Evolutionary conservation across 2,329 filamentous ascomycete genomes (phyloP), one percentile per base, ranked within the genome.

Genomic region (Parastagonospora avenae): DNA sequence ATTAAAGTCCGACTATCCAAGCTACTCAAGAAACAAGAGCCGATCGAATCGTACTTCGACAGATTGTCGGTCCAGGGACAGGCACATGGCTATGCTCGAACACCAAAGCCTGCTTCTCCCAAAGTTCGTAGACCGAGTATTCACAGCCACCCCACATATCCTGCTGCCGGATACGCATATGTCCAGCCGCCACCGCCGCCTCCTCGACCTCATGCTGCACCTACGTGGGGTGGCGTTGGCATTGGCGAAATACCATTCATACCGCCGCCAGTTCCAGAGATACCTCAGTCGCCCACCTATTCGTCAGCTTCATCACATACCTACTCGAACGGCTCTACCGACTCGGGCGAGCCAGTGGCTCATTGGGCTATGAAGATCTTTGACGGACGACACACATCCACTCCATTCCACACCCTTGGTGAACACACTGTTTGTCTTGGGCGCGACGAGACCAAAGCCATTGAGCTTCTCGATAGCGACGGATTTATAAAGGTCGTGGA

Each of bases 321-420:
- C 1, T 71, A 71, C 42, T 68, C 69, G 2, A 73, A 72, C 4
- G 65, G 70, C 37, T 73, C 72, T 1, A 70, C 60, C 45, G 66
- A 68, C 38, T 74, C 72, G 0, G 57, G 61, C 19, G 63, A 64
- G 14, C 54, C 62, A 8, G 64, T 66, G 16, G 60, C 64, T 14
- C 77, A 80, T 51, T 80, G 77, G 77, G 75, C 73, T 1, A 70
- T 71, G 51, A 69, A 74, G 40, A 72, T 79, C 10, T 78, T 77
- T 38, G 75, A 77, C 52, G 76, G 76, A 10, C 57, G 66, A 12
- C 72, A 77, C 62, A 66, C 71, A 6, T 64, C 59, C 0, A 77
- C 74, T 0, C 60, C 61, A 12, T 77, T 78, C 44, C 64, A 57
- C 24, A 66, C 54, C 1, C 60, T 71, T 11, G 72, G 68, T 37